A percentile compares a stretch with the other conserved stretches of the same genome.
These are phyloP conservation scores for Salix arbutifolia DNA, from an alignment of 345 rosid genomes.

Conservation along the genomic window DNA sequence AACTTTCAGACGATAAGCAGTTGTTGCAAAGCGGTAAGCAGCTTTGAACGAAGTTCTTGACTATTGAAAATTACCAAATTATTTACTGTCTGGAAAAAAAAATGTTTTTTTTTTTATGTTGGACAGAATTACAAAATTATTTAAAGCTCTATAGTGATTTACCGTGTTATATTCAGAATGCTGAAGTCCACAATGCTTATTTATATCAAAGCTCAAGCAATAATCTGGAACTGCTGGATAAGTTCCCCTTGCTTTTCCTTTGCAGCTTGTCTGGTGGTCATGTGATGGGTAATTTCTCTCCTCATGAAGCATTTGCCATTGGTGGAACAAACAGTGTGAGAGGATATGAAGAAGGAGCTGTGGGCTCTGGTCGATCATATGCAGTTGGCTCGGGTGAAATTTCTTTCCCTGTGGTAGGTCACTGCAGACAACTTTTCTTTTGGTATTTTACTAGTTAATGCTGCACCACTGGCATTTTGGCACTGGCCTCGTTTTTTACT, in stretches of 20 bases:
- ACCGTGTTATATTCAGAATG: background rate
- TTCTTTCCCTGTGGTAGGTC: conserved; percentile 77
- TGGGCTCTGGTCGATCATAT: conserved; percentile 91
- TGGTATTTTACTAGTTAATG: background rate
- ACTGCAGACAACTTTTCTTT: background rate
- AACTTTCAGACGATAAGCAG: background rate
- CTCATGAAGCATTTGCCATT: conserved; percentile 89
- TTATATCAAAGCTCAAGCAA: background rate
- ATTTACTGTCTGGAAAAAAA: background rate
- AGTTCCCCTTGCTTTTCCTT: conserved; percentile 15
- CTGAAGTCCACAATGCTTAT: background rate
- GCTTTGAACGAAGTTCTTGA: background rate
- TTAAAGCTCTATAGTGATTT: background rate
- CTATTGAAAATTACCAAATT: background rate
- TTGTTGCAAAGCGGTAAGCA: background rate
- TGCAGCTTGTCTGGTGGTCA: conserved; percentile 81
- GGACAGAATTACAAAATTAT: background rate
- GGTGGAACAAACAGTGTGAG: conserved; percentile 96
- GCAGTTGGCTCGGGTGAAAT: conserved; percentile 81
- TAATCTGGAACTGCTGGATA: conserved; percentile 17
- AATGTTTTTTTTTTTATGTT: background rate
- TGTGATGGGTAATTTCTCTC: conserved; percentile 82
- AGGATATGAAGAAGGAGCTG: conserved; percentile 97
- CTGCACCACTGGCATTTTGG: background rate
- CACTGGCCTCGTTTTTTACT: background rate